These are phyloP conservation scores for Trichocomaceae sp. DNA, from an alignment of 2,329 filamentous ascomycete genomes.

Conservation along the genomic window DNA sequence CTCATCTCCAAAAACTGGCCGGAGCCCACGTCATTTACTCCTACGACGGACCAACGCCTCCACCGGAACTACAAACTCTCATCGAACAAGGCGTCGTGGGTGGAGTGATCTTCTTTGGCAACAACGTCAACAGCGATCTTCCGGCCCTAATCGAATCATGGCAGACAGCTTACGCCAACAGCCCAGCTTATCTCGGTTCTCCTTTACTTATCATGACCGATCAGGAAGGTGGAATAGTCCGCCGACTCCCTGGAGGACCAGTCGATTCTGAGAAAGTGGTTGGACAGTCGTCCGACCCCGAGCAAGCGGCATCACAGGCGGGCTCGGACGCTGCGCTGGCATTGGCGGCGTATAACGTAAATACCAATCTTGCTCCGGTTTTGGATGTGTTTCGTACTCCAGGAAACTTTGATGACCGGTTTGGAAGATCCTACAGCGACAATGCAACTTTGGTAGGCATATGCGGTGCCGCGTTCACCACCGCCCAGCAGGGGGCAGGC, in stretches of 20 bases:
- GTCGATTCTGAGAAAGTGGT: conserved; percentile 20
- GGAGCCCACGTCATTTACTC: conserved; percentile 30
- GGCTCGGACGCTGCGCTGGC: conserved; percentile 20
- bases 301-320: conserved; percentile 17
- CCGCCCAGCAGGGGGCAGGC: conserved; percentile 18
- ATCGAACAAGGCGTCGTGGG: conserved; percentile 25
- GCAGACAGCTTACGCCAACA: conserved; percentile 21
- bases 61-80: conserved; percentile 20
- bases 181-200: conserved; percentile 17
- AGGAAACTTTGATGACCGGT: conserved; percentile 23
- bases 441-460: conserved; percentile 18
- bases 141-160: conserved; percentile 17
- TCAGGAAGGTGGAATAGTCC: conserved; percentile 28
- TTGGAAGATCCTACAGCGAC: conserved; percentile 23
- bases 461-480: conserved; percentile 20
- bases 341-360: conserved; percentile 17
- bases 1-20: conserved; percentile 15
- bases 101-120: conserved; percentile 27
- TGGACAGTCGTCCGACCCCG: conserved; percentile 17
- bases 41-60: conserved; percentile 23
- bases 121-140: conserved; percentile 24
- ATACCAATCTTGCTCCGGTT: conserved; percentile 24
- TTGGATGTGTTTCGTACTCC: conserved; percentile 24
- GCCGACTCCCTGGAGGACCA: conserved; percentile 23
- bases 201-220: conserved; percentile 28